Evolutionary conservation across 768 basidiomycete genomes (phyloP), one percentile per base, ranked within the genome.

Genomic region (Podaxis carcinomalis): DNA sequence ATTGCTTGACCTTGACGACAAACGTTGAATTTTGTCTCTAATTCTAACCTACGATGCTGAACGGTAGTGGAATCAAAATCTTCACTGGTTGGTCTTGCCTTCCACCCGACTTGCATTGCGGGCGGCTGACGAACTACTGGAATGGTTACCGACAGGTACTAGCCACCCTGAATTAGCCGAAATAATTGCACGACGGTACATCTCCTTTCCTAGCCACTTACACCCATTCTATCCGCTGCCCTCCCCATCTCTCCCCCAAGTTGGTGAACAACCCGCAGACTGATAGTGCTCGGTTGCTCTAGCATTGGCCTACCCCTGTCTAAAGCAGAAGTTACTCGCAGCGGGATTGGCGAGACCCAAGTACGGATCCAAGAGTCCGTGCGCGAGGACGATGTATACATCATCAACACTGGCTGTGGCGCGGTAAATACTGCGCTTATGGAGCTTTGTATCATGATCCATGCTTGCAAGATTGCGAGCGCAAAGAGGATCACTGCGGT

Each of bases 401-500:
- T 99, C 74, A 89, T 99, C 79, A 97, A 95, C 76, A 93, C 93
- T 40, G 90, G 93, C 13, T 88, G 89, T 68, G 87, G 89, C 23
- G 79, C 87, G 59, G 85, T 98, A 67, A 98, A 98, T 71, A 95
- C 93, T 27, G 83, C 95, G 42, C 85, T 99, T 64, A 98, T 99
- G 94, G 97, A 98, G 74, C 84, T 95, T 50, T 93, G 95, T 72
- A 98, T 98, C 69, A 96, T 99, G 93, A 94, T 98, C 69, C 95
- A 98, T 72, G 95, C 97, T 9, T 97, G 96, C 86, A 96, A 95
- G 78, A 98, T 98, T 68, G 96, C 97, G n/a, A 96, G 93, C 65
- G 95, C 97, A 51, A 92, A 91, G 75, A 82, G 97, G 63, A 98
- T 99, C 70, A 99, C 97, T 5, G 97, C 96, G n/a, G 95, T 99